Evolutionary conservation across 441 rosid species (phyloP), one percentile per base, ranked within the genome.

Genomic region (Kokia cookei): DNA sequence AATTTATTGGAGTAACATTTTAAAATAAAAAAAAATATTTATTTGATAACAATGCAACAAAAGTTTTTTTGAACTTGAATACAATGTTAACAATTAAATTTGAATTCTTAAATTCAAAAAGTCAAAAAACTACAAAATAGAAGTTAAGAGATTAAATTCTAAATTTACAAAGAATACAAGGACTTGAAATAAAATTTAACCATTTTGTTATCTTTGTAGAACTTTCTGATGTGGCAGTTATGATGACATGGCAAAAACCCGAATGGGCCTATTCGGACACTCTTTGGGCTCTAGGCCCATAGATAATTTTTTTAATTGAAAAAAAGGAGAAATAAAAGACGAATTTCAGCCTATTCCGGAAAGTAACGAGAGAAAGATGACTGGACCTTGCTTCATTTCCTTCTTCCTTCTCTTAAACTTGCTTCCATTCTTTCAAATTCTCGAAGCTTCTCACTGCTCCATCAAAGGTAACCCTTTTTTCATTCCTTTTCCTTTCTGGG

Each of bases 371-470:
- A 12, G 22, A 11, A 19, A 55, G 60, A 55, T 55, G 60, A 19
- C 22, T 19, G 60, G 60, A 55, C 60, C 60, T 55, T 55, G 60
- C 29, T 55, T 55, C 60, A 19, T 55, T 55, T 55, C 14, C 29
- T 27, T 82, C 24, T 11, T 73, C 74, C 57, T 54, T 3, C 26
- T 62, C 37, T 37, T 76, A 4, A 35, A 43, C 47, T n/a, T 48
- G 61, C 7, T 76, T 62, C 4, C 75, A 10, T 54, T 69, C 11
- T 65, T 53, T 54, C 79, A 63, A 59, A 40, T 62, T 29, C 58
- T 72, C 51, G 68, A 59, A 69, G 85, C 85, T 77, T 81, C 80
- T 42, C 58, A 57, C 13, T 84, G 86, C 75, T 76, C 86, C 26
- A 76, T 79, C 69, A 62, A 70, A 19, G 90, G 90, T 82, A n/a